Percentiles rank a stretch among this genome's conserved stretches.
These are phyloP conservation scores for Silene latifolia DNA, from an alignment of 148 eudicot genomes.

Conservation along the genomic window DNA sequence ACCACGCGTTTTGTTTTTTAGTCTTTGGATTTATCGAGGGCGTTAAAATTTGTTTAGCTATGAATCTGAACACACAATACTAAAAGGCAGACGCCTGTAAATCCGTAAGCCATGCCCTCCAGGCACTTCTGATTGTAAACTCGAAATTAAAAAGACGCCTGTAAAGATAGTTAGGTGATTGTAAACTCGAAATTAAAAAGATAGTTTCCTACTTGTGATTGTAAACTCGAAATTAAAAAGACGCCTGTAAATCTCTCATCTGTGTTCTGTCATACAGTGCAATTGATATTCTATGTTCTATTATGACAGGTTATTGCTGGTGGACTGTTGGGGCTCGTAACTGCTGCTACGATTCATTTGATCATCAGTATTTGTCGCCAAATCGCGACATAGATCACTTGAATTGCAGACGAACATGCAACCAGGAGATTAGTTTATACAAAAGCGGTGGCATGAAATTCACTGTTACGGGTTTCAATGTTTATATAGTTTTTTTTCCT, in stretches of 20 bases:
- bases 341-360: slow-evolving; percentile 43
- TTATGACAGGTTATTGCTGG: slow-evolving; percentile 69
- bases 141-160: too few relatives aligned
- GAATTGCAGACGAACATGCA: not conserved
- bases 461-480: not conserved
- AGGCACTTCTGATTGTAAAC: too few relatives aligned
- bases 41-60: not conserved
- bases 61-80: not conserved
- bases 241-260: not conserved
- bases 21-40: not conserved
- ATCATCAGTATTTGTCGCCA: slow-evolving; percentile 25
- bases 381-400: slow-evolving; percentile 9
- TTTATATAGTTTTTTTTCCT: slow-evolving; percentile 3
- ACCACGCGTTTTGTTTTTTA: not conserved
- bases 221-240: too few relatives aligned
- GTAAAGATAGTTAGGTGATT: too few relatives aligned
- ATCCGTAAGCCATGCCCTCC: too few relatives aligned
- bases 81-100: not conserved
- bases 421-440: not conserved
- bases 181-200: too few relatives aligned
- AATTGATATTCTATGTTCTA: not conserved
- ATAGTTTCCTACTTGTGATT: too few relatives aligned
- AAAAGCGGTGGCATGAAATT: not conserved
- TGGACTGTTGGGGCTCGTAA: slow-evolving; percentile 52
- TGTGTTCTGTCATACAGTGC: not conserved